Conservation (phyloP, 306 rosid genomes). For the Lathyrus aphaca region DNA sequence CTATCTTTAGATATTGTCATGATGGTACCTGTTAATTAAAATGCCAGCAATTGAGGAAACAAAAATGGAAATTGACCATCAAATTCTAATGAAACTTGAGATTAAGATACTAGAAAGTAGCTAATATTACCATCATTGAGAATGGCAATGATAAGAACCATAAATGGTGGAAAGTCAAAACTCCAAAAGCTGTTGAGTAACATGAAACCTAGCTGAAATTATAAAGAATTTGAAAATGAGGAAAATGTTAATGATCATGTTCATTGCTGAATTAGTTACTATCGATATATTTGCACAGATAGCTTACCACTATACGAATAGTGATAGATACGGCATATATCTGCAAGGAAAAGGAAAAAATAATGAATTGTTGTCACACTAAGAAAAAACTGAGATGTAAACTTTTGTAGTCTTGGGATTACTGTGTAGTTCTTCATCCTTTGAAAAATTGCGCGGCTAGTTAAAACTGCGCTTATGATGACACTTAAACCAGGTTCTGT, state of each 20-base stretch:
- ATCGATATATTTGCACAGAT: neutral
- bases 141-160: slow-evolving; percentile 79
- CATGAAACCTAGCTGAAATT: slow-evolving; percentile 69
- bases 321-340: slow-evolving; percentile 86
- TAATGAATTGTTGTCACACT: slow-evolving; percentile 24
- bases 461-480: slow-evolving; percentile 76
- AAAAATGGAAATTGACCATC: slow-evolving; percentile 12
- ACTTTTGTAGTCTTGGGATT: slow-evolving; percentile 23
- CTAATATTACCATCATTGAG: slow-evolving; percentile 71
- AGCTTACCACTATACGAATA: slow-evolving; percentile 77
- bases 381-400: neutral
- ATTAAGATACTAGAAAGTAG: slow-evolving; percentile 27
- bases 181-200: slow-evolving; percentile 64
- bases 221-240: slow-evolving; percentile 22
- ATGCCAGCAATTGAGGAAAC: slow-evolving; percentile 25
- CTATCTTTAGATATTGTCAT: slow-evolving; percentile 84
- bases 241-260: slow-evolving; percentile 28
- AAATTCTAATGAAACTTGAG: neutral
- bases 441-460: slow-evolving; percentile 79
- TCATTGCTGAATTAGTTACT: slow-evolving; percentile 23
- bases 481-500: slow-evolving; percentile 85
- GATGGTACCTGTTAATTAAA: slow-evolving; percentile 59
- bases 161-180: slow-evolving; percentile 79
- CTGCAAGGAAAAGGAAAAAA: slow-evolving; percentile 38
- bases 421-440: slow-evolving; percentile 85